Evolutionary conservation across 73 alveolate genomes (phyloP), one percentile per base, ranked within the genome.

Genomic region (Breviolum minutum): DNA sequence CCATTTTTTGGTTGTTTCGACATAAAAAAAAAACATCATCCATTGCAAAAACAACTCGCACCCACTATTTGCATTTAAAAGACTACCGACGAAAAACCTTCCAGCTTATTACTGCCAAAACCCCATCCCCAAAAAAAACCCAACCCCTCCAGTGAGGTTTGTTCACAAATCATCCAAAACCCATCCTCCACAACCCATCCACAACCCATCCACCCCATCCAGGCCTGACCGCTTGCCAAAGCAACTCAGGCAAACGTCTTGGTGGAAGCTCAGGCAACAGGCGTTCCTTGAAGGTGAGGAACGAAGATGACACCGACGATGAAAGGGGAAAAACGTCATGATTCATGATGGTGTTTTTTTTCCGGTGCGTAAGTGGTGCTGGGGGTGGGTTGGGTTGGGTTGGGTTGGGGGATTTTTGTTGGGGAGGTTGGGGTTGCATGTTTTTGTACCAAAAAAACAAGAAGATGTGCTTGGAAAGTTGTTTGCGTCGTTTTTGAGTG

Each of bases 191-290:
- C 1, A 22, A 68, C 77, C 54, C 54, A 40, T 40, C 54, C 54
- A 40, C 24, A 66, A 66, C 74, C 17, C 74, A 66, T n/a, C 14
- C 30, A 29, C 90, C 17, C 12, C 91, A 5, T 30, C 68, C 48
- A 13, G 61, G 91, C 98, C 98, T 92, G 30, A 92, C 98, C 8
- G 98, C 98, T 66, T 92, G 98, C 98, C 98, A 92, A 60, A 92
- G 81, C 68, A 92, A 80, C 98, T 80, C 98, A 1, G 82, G 87
- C 79, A 92, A 69, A n/a, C 98, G 98, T 63, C 98, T 88, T 20
- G 98, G 98, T 19, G 98, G 98, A 8, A 92, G 81, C 77, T 86
- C 82, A 0, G 98, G 98, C 27, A 92, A 81, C 32, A 86, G 70
- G 6, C 62, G 29, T 2, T 86, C 94, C 94, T 86, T 40, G 82